A percentile compares a stretch with the other conserved stretches of the same genome.
Evolutionary conservation across 2,329 filamentous ascomycete genomes (phyloP).

Genomic region (Beauveria sp.): DNA sequence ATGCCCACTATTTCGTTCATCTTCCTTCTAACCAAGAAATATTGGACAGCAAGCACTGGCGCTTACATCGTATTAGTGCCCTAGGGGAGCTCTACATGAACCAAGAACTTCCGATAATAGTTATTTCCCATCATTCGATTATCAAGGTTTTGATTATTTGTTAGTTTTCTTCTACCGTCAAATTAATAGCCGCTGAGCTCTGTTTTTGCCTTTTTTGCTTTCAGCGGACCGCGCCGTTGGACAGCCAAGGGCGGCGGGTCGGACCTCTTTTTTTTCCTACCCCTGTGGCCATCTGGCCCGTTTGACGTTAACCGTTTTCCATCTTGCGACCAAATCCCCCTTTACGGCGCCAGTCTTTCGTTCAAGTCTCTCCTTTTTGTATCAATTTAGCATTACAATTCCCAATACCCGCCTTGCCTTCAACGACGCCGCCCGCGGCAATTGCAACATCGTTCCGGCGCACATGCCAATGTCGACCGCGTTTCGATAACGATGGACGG

Average conservation of each 20-base stretch:
- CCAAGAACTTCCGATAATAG: too few relatives aligned
- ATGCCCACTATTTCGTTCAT: too few relatives aligned
- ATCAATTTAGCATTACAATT: neutral
- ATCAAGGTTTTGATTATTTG: too few relatives aligned
- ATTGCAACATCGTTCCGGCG: neutral
- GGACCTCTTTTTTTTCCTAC: neutral
- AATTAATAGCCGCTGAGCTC: too few relatives aligned
- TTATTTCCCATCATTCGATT: too few relatives aligned
- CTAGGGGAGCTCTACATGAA: too few relatives aligned
- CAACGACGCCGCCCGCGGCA: neutral
- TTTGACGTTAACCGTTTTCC: neutral
- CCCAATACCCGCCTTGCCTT: too few relatives aligned
- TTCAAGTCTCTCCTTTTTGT: neutral
- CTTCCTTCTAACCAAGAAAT: too few relatives aligned
- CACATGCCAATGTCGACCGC: conserved; percentile 2
- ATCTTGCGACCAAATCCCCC: neutral
- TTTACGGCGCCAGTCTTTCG: neutral
- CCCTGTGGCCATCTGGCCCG: conserved; percentile 1
- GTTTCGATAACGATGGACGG: conserved; percentile 51
- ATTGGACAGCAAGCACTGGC: too few relatives aligned
- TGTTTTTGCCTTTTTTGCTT: too few relatives aligned
- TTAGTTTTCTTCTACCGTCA: too few relatives aligned
- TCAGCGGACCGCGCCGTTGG: neutral
- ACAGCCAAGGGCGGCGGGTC: neutral
- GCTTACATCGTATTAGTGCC: too few relatives aligned